These are phyloP conservation scores for Nannochloris sp. DNA, from an alignment of 139 green algal genomes.

Conservation along the genomic window DNA sequence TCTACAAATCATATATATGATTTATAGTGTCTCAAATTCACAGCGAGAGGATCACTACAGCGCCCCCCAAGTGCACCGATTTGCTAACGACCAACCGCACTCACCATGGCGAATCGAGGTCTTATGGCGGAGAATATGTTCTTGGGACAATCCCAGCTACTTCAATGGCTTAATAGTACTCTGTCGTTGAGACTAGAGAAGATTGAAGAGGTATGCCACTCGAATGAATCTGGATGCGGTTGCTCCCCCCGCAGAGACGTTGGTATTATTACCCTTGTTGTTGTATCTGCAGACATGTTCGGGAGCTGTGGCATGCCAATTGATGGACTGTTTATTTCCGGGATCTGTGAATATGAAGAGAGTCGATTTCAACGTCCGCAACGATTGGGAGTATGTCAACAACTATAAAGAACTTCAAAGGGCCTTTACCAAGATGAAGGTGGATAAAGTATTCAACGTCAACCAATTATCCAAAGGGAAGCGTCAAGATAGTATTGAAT, in stretches of 20 bases:
- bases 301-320: constrained; percentile 79
- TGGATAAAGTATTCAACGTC: constrained; percentile 85
- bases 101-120: constrained; percentile 11
- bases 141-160: constrained; percentile 63
- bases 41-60: too few relatives aligned
- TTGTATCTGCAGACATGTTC: constrained; percentile 46
- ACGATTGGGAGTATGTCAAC: constrained; percentile 87
- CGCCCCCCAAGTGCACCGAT: not conserved
- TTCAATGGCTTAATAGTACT: constrained; percentile 86
- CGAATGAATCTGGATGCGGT: not conserved
- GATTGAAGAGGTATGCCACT: constrained; percentile 73
- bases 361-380: constrained; percentile 95
- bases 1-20: too few relatives aligned
- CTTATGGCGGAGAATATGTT: constrained; percentile 48
- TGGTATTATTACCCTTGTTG: not conserved
- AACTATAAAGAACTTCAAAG: constrained; percentile 98
- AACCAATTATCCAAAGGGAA: constrained; percentile 83
- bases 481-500: constrained; percentile 94
- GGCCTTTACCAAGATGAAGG: constrained; percentile 82
- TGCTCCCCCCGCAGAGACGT: too few relatives aligned
- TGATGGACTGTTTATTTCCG: constrained; percentile 86
- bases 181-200: constrained; percentile 73
- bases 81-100: not conserved
- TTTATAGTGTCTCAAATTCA: too few relatives aligned
- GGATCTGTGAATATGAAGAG: constrained; percentile 79